Base-by-base conservation (phyloP, 139 green algal genomes). In the Limnomonas spitsbergensis region DNA sequence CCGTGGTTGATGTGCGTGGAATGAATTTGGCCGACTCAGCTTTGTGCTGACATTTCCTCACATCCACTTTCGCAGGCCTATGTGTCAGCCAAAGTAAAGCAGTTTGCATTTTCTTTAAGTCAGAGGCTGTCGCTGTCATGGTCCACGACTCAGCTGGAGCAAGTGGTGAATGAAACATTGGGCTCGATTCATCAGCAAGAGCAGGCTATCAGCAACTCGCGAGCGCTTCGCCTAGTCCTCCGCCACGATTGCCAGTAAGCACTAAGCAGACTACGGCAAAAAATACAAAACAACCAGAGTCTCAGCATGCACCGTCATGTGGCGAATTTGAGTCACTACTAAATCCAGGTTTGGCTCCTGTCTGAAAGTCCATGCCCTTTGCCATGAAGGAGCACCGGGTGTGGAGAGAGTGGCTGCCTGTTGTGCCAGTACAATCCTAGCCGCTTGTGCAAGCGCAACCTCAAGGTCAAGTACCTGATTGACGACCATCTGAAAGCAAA, bases 401-500 rank as follows among this genome's bases (percentile, higher is more conserved):
- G 87, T 52, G 87, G 87, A 2, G 84, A 91, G 67, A n/a, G 2
- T 1, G 61, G 32, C 53, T 91, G 87, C 68, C 31, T 76, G 35
- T 79, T 91, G 66, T 91, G 87, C 75, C 80, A 89, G 81, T 91
- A 81, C 84, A 91, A 91, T 82, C 87, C 87, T 53, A 88, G 80
- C 76, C 82, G 87, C 56, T 83, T 91, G 40, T 91, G 87, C 84
- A 89, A 86, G 54, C 82, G 87, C 73, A 91, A 91, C 74, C 69
- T 91, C 14, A 89, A 89, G 79, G 67, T 79, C 32, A 91, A 91
- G 77, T 91, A 91, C 76, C 84, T 91, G 6, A 91, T 91, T 39
- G 87, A 91, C 36, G 87, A 91, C 80, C 84, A 91, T 73, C 74
- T 91, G 32, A 74, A 72, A 7, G 87, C 87, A 47, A 91, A 91